A percentile compares a stretch with the other conserved stretches of the same genome.
phyloP scores from a whole-genome alignment of 2,329 filamentous ascomycete genomes.

The Lecanosticta acicola region DNA sequence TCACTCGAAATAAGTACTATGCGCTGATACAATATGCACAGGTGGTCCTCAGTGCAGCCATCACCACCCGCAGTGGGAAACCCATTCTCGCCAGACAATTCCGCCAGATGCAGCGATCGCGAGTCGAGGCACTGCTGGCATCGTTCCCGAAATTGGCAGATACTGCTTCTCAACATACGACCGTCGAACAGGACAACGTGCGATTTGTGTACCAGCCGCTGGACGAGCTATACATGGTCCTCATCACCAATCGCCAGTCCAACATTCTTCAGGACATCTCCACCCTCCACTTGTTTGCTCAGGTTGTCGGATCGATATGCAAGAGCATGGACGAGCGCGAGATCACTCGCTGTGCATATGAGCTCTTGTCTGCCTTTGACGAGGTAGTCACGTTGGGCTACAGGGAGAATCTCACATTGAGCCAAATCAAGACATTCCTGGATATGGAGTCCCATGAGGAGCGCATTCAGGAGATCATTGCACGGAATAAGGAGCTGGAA shows the following conservation, averaged over 20 bases:
- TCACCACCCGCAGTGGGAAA: conserved; percentile 97
- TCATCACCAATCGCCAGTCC: conserved; percentile 98
- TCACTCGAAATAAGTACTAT: background rate
- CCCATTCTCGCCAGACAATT: conserved; percentile 97
- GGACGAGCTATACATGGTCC: conserved; percentile 98
- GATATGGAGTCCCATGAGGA: conserved; percentile 99
- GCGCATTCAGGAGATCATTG: conserved; percentile 96
- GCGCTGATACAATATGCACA: conserved; percentile 36
- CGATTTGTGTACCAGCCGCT: conserved; percentile 98
- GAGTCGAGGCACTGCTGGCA: conserved; percentile 92
- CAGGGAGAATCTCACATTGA: conserved; percentile 89
- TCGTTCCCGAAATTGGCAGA: conserved; percentile 97
- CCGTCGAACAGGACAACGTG: conserved; percentile 97
- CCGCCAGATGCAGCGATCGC: conserved; percentile 91
- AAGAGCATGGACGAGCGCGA: conserved; percentile 93
- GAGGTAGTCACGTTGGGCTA: conserved; percentile 95
- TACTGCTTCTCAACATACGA: conserved; percentile 93
- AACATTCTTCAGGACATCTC: conserved; percentile 99
- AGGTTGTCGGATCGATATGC: conserved; percentile 95
- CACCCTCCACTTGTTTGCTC: conserved; percentile 93
- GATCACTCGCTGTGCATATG: conserved; percentile 90
- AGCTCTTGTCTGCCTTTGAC: conserved; percentile 92
- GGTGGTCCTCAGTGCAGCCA: conserved; percentile 98
- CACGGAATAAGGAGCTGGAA: conserved; percentile 94
- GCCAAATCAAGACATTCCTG: conserved; percentile 97